phyloP scores from a whole-genome alignment of 371 early-diverging fungal genomes.

The Saksenaea vasiformis region DNA sequence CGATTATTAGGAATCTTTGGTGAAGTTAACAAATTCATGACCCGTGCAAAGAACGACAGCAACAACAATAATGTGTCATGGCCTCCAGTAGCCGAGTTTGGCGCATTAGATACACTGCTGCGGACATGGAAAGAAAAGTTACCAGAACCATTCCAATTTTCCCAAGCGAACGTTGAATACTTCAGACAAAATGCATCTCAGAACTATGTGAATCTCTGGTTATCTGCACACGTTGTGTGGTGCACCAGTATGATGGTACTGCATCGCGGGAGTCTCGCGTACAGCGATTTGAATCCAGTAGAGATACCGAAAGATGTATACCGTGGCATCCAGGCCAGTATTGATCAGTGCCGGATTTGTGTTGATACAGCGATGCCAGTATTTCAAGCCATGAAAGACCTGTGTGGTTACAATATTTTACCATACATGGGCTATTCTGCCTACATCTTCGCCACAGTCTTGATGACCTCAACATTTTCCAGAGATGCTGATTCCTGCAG shows the following conservation, averaged over 20 bases:
- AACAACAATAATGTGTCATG: conserved; percentile 34
- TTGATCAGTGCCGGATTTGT: conserved; percentile 28
- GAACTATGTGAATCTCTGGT: conserved; percentile 40
- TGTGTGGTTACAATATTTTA: conserved; percentile 39
- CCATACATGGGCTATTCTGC: conserved; percentile 46
- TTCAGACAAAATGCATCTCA: conserved; percentile 31
- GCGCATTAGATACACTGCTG: conserved; percentile 39
- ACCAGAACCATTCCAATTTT: conserved; percentile 35
- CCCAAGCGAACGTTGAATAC: conserved; percentile 15
- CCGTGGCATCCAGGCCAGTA: conserved; percentile 29
- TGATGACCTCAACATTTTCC: conserved; percentile 49
- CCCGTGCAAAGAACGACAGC: conserved; percentile 37
- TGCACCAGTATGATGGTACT: conserved; percentile 38
- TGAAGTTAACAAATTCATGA: conserved; percentile 52
- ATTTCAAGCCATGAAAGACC: conserved; percentile 32
- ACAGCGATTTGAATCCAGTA: conserved; percentile 27
- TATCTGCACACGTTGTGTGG: conserved; percentile 45
- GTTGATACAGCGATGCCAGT: conserved; percentile 39
- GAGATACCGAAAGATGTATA: conserved; percentile 23
- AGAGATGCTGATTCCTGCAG: conserved; percentile 31
- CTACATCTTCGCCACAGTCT: conserved; percentile 46
- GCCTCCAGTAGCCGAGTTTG: conserved; percentile 56
- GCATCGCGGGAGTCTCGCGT: conserved; percentile 48
- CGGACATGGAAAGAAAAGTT: conserved; percentile 31
- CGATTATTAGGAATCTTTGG: conserved; percentile 44